Evolutionary conservation across 306 rosid species (phyloP), one percentile per base, ranked within the genome.

Genomic region (Betula pendula): DNA sequence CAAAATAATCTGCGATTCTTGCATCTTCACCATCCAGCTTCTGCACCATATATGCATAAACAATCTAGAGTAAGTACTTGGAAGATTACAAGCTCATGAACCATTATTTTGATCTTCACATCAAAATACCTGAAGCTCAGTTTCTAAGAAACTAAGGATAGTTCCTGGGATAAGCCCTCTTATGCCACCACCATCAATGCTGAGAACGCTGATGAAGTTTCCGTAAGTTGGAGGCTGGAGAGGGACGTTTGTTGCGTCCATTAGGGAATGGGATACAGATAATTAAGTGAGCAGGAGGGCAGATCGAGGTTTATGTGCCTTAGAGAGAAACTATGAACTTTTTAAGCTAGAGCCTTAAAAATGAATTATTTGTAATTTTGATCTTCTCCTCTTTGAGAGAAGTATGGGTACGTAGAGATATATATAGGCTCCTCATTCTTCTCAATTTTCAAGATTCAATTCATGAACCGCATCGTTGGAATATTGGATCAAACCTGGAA

Each of bases 131-230:
- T 90, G 98, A 65, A 93, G 95, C 72, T 93, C 83, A 0, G 78
- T 75, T 82, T 92, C 93, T 11, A 92, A 81, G 63, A 83, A 93
- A 50, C 50, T 72, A 49, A 93, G 87, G 66, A 91, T 83, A 20
- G 87, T 82, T 35, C 90, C 97, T 0, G 98, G 94, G 58, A 93
- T 93, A 55, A 91, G 73, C 13, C 96, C 97, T 71, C 96, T 87
- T 19, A 91, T 86, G 3, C 97, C 97, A 42, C 97, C 98, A 1
- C 98, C 98, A 69, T 94, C 98, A 6, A 91, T 94, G 86, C 97
- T 94, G 10, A 94, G 82, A 66, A 91, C 47, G 11, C 91, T 91
- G 8, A 94, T 80, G 0, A 86, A 79, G 73, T 88, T 85, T 58
- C 92, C 97, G 52, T 75, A 85, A 25, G 89, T 88, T 15, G 93